Base-by-base conservation (phyloP, 495 filamentous ascomycete species). In the Pyrenula massariospora region DNA sequence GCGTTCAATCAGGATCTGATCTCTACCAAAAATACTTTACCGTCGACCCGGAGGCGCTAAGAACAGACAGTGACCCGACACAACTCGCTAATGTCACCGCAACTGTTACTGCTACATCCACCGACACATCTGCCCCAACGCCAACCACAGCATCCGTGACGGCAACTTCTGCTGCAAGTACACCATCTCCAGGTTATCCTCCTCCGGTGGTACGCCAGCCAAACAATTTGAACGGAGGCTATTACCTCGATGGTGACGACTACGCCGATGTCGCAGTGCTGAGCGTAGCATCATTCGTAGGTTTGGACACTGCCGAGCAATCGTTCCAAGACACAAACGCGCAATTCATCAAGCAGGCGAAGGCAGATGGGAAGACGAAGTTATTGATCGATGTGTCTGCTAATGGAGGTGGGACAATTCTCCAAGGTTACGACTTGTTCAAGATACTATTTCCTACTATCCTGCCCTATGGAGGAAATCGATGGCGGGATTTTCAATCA, bases 331-430 rank as follows among this genome's bases (percentile, higher is more conserved):
- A 24, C 50, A 52, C 22, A 20, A 24, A 20, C 10, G 22, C 10
- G 8, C 19, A 52, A 21, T 52, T 52, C 22, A 52, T 52, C 19
- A 5, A 52, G 10, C 50, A 20, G 20, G 70, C 68, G 52, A 75
- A 63, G 23, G 63, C 52, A 1, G 56, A 55, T 20, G 69, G 67
- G 8, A 79, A 76, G 60, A 72, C 66, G 50, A 75, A 74, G 54
- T 63, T 84, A 1, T 62, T 84, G 24, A 77, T 84, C 52, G 81
- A 85, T 55, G 58, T 85, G 8, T 24, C 19, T 20, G 50, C 65
- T 10, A 52, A 52, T 20, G 19, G 19, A 5, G 50, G 50, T 10
- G 50, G 50, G 10, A 52, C 50, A 20, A 52, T 52, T 52, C 50
- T 52, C 10, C 50, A 52, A 10, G 50, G 19, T 5, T 52, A 21